These are phyloP conservation scores for Raddia distichophylla DNA, from an alignment of 176 grass and related monocot species.

Conservation along the genomic window DNA sequence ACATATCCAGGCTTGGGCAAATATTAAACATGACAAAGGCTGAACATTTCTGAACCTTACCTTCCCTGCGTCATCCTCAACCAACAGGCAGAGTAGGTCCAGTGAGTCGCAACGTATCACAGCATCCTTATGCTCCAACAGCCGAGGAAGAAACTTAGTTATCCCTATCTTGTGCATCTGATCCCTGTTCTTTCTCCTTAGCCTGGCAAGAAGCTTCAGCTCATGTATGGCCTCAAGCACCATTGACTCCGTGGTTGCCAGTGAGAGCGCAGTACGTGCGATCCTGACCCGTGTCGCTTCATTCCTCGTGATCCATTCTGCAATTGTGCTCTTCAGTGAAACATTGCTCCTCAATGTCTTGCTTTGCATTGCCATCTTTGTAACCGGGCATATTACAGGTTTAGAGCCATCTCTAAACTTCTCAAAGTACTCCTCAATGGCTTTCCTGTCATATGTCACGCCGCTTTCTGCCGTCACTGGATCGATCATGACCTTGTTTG, in stretches of 20 bases:
- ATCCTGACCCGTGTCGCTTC: constrained; percentile 68
- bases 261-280: constrained; percentile 53
- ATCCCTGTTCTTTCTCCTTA: constrained; percentile 65
- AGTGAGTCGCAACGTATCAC: constrained; percentile 59
- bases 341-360: constrained; percentile 65
- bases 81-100: constrained; percentile 64
- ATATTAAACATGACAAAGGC: background rate
- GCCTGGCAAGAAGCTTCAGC: constrained; percentile 52
- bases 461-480: constrained; percentile 84
- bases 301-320: constrained; percentile 79
- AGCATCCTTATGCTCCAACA: constrained; percentile 64
- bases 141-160: constrained; percentile 69
- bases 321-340: constrained; percentile 69
- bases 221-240: constrained; percentile 79
- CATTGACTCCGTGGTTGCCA: constrained; percentile 62
- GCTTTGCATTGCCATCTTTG: constrained; percentile 62
- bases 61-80: constrained; percentile 85
- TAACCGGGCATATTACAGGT: constrained; percentile 70
- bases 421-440: constrained; percentile 70
- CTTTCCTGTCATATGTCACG: constrained; percentile 80
- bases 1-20: background rate
- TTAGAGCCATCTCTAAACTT: constrained; percentile 54
- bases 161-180: constrained; percentile 82
- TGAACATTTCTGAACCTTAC: constrained; percentile 42
- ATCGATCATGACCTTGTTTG: constrained; percentile 88